Conservation (phyloP, 2,329 filamentous ascomycete genomes). For the Monilinia fructicola region DNA sequence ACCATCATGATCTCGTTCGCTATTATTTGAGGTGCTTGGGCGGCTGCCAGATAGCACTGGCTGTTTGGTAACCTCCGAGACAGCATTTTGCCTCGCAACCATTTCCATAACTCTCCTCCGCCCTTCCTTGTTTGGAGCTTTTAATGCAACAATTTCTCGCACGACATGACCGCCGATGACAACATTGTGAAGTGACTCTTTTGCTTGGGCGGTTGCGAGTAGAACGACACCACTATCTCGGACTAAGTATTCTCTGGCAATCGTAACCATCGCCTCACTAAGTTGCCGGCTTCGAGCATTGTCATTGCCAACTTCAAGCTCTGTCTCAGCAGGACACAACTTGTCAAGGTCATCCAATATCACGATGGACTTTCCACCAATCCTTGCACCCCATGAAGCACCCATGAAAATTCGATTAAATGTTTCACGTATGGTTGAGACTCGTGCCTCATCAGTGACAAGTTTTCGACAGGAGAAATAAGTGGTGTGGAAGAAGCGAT, state of each 20-base stretch:
- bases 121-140: constrained; percentile 89
- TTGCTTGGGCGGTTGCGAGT: constrained; percentile 86
- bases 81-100: constrained; percentile 60
- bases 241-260: constrained; percentile 81
- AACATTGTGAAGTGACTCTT: constrained; percentile 87
- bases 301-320: constrained; percentile 89
- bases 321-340: constrained; percentile 88
- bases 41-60: constrained; percentile 51
- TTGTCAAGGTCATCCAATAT: constrained; percentile 92
- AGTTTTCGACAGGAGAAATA: constrained; percentile 87
- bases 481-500: constrained; percentile 75
- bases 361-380: constrained; percentile 80
- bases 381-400: constrained; percentile 85
- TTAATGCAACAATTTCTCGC: constrained; percentile 83
- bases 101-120: constrained; percentile 80
- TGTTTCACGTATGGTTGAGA: constrained; percentile 88
- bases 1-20: constrained; percentile 54
- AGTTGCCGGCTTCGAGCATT: constrained; percentile 91
- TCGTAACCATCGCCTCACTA: constrained; percentile 78
- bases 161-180: constrained; percentile 90
- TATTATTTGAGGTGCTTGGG: constrained; percentile 53
- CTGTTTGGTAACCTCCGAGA: constrained; percentile 43
- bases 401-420: constrained; percentile 80
- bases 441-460: constrained; percentile 85
- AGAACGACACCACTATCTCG: constrained; percentile 79